These are phyloP conservation scores for Jackrogersella minutella DNA, from an alignment of 495 filamentous ascomycete species.

Conservation along the genomic window DNA sequence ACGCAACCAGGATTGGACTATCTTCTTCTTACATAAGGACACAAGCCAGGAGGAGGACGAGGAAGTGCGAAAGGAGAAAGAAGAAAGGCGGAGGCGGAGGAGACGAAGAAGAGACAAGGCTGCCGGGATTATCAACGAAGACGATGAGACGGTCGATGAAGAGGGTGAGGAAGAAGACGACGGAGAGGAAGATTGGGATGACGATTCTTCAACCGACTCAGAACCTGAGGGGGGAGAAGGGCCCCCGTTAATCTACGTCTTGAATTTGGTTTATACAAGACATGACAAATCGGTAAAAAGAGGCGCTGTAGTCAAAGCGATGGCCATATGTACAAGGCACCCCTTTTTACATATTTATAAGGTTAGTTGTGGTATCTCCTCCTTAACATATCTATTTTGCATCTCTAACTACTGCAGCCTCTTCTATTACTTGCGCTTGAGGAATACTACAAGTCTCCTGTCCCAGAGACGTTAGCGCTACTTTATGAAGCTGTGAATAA, in stretches of 20 bases:
- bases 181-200: conserved; percentile 65
- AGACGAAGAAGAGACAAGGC: conserved; percentile 55
- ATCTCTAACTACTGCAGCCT: conserved; percentile 65
- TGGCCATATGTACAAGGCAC: conserved; percentile 99
- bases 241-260: conserved; percentile 95
- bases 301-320: conserved; percentile 95
- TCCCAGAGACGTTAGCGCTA: conserved; percentile 85
- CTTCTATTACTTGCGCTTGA: conserved; percentile 93
- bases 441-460: conserved; percentile 95
- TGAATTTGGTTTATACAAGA: conserved; percentile 98
- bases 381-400: neutral
- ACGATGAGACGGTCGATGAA: conserved; percentile 54
- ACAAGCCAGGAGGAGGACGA: conserved; percentile 81
- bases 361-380: conserved; percentile 58
- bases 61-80: conserved; percentile 58
- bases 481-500: conserved; percentile 92
- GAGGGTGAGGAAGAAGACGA: conserved; percentile 54
- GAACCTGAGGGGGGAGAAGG: conserved; percentile 75
- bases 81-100: conserved; percentile 58
- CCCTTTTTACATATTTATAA: conserved; percentile 99
- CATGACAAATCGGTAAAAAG: conserved; percentile 90
- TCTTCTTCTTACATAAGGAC: conserved; percentile 98
- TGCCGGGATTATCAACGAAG: conserved; percentile 63
- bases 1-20: conserved; percentile 97
- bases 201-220: conserved; percentile 61